Evolutionary conservation across 148 eudicot genomes (phyloP), one percentile per base, ranked within the genome.

Genomic region (Rhododendron williamsianum): DNA sequence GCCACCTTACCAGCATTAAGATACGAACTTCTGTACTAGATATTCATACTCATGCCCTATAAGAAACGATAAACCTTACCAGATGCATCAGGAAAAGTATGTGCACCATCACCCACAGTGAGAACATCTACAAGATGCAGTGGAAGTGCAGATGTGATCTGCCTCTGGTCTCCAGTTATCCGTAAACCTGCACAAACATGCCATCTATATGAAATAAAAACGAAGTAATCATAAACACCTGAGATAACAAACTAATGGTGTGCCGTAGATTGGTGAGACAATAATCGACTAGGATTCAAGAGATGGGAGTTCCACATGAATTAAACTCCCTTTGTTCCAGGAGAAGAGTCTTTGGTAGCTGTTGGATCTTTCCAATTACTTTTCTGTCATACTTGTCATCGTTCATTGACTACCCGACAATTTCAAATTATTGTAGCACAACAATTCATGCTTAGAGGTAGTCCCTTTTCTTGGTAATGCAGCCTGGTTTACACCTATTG

Each of bases 61-160:
- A 78, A 38, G 9, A 21, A 74, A 84, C 52, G 51, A 81, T 74
- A 51, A 23, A 46, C 49, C 84, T 84, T 91, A 95, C 99, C 98
- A 90, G 99, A 92, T 89, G 92, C 85, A 85, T 97, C 99, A 80
- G 88, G 81, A 86, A 88, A 90, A 35, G 91, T 88, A 87, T 90
- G 98, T 25, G 85, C 30, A 63, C 88, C 91, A 77, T 93, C 98
- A 88, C 82, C 87, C 81, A 90, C 92, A 78, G 88, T 27, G 77
- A 97, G 96, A 67, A 95, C 91, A 87, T 93, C 98, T 82, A 74
- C 95, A 85, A 97, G 92, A 91, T 97, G 99, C 84, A 91, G 65
- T 1, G 99, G 99, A 87, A 97, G 95, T 67, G 94, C 87, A 79
- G 98, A 87, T 38, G 94, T 92, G 41, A 87, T 81, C 88, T 91